phyloP scores from a whole-genome alignment of 345 rosid genomes.

The Gossypium rotundifolium region DNA sequence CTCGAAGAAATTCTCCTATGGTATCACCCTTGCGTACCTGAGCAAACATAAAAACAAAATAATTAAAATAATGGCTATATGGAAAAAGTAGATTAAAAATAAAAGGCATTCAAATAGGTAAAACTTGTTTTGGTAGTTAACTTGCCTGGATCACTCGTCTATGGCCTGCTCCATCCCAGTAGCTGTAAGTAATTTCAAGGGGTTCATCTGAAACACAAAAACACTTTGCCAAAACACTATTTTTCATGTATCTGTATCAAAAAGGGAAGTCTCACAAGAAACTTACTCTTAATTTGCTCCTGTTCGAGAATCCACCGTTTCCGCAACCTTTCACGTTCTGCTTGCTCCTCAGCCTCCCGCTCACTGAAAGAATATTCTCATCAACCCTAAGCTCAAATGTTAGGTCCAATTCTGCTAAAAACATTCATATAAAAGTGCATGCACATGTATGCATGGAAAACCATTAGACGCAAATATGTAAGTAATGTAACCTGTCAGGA shows the following conservation, averaged over 20 bases:
- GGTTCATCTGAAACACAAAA: constrained; percentile 64
- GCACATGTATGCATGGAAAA: constrained; percentile 4
- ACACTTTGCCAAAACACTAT: constrained; percentile 10
- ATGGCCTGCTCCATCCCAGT: constrained; percentile 99
- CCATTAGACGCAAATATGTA: background rate
- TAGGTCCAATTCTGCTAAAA: constrained; percentile 30
- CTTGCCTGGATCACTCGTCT: constrained; percentile 85
- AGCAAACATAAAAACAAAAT: background rate
- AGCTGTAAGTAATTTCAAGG: constrained; percentile 93
- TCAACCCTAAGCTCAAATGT: constrained; percentile 55
- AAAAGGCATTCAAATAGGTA: background rate
- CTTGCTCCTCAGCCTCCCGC: constrained; percentile 98
- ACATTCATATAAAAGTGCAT: background rate
- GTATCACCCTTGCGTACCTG: constrained; percentile 86
- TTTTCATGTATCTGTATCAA: background rate
- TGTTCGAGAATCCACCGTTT: constrained; percentile 87
- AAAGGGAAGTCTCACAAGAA: background rate
- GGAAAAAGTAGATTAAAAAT: background rate
- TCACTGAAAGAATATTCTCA: constrained; percentile 94
- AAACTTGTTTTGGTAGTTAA: background rate
- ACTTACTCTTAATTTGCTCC: constrained; percentile 80
- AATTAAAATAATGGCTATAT: background rate
- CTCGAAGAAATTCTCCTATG: constrained; percentile 84
- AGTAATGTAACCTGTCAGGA: constrained; percentile 80
- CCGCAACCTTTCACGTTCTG: constrained; percentile 93